These are phyloP conservation scores for Murraya paniculata DNA, from an alignment of 345 rosid species.

Conservation along the genomic window DNA sequence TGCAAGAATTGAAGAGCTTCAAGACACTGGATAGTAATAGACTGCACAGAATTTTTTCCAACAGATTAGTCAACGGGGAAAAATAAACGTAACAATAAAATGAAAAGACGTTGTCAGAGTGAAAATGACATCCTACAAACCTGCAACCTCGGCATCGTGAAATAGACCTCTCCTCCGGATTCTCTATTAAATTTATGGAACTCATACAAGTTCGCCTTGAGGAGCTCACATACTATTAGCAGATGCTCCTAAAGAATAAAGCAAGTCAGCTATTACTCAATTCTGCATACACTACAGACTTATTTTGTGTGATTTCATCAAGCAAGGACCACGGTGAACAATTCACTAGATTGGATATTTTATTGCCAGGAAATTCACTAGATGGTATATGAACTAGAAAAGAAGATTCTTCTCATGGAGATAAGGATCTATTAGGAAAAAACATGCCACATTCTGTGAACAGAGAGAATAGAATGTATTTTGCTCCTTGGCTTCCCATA, in stretches of 20 bases:
- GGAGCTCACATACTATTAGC: constrained; percentile 96
- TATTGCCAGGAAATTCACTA: neutral
- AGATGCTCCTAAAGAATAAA: constrained; percentile 80
- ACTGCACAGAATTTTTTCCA: constrained; percentile 54
- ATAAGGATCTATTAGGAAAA: neutral
- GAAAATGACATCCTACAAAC: constrained; percentile 38
- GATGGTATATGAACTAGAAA: neutral
- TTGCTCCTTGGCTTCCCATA: neutral
- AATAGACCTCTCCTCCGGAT: constrained; percentile 98
- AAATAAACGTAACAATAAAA: constrained; percentile 6
- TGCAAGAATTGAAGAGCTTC: constrained; percentile 96
- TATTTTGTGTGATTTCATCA: neutral
- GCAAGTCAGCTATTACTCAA: constrained; percentile 5
- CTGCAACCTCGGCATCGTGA: constrained; percentile 99
- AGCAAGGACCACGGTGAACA: neutral
- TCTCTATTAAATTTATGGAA: constrained; percentile 97
- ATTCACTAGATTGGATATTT: neutral
- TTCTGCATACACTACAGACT: neutral
- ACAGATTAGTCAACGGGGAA: constrained; percentile 15
- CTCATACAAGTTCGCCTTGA: constrained; percentile 96
- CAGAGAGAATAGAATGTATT: neutral
- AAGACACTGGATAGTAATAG: constrained; percentile 90
- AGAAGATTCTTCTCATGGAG: neutral
- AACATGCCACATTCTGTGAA: neutral
- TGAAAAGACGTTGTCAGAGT: neutral